Percentiles rank a stretch among this genome's conserved stretches.
Evolutionary conservation across 2,329 filamentous ascomycete genomes (phyloP).

Genomic region (Beauveria varroae): DNA sequence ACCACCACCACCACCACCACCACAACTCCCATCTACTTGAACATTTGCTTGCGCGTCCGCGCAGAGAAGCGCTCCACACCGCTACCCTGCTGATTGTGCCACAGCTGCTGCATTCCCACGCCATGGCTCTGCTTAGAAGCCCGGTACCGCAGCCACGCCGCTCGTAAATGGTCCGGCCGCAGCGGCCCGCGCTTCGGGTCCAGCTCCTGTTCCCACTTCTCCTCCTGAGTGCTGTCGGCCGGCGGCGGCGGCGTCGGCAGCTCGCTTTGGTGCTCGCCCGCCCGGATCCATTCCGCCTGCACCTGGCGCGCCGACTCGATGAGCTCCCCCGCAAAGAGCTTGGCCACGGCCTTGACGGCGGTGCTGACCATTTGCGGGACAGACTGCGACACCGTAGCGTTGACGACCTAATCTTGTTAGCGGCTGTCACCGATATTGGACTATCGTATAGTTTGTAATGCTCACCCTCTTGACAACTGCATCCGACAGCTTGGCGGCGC

Average conservation of each 20-base stretch:
- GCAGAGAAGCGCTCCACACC: slow-evolving; percentile 53
- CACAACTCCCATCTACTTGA: slow-evolving; percentile 29
- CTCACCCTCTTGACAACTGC: slow-evolving; percentile 60
- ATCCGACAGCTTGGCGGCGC: slow-evolving; percentile 60
- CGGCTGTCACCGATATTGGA: not conserved
- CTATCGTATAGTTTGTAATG: not conserved
- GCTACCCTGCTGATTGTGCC: slow-evolving; percentile 52
- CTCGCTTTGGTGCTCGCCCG: slow-evolving; percentile 51
- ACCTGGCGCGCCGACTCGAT: slow-evolving; percentile 65
- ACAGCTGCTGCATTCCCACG: slow-evolving; percentile 51
- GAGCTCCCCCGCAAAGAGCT: slow-evolving; percentile 69
- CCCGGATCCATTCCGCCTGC: slow-evolving; percentile 62
- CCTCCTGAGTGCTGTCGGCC: slow-evolving; percentile 20
- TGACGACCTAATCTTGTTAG: slow-evolving; percentile 50
- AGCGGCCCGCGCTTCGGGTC: slow-evolving; percentile 46
- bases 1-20: not conserved
- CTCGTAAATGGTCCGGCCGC: slow-evolving; percentile 66
- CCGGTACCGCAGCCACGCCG: slow-evolving; percentile 64
- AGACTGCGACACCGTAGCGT: slow-evolving; percentile 73
- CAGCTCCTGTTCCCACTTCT: slow-evolving; percentile 16
- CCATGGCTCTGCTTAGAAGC: slow-evolving; percentile 54
- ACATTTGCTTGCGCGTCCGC: slow-evolving; percentile 44
- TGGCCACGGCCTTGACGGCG: slow-evolving; percentile 68
- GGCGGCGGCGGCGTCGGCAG: slow-evolving; percentile 34
- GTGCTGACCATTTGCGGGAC: slow-evolving; percentile 66